Evolutionary conservation across 2,329 filamentous ascomycete genomes (phyloP), one percentile per base, ranked within the genome.

Genomic region (Stagonosporopsis chrysanthemi): DNA sequence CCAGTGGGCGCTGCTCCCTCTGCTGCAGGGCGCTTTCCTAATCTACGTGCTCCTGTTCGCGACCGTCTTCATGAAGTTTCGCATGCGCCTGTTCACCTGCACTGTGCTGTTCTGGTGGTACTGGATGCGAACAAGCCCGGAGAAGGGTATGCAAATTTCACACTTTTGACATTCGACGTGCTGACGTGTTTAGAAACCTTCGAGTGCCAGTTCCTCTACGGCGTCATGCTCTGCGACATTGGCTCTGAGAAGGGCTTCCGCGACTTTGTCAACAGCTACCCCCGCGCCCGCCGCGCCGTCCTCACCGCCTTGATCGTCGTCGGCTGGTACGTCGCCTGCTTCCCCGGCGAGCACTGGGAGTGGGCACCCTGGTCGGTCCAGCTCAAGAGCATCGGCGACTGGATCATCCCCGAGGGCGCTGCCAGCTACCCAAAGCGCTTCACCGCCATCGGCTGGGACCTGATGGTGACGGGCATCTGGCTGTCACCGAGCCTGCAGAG

Each of bases 1-100:
- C 58, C 83, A 84, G 64, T 85, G 83, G 83, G 81, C 82, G 3
- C 77, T 84, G 64, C 70, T 82, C 26, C 81, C 80, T 12, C 70
- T 84, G 44, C 68, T 84, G 5, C 72, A 80, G 54, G 80, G 80
- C 11, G 81, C 81, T 0, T 83, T 84, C 75, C 74, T 81, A 60
- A 79, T 83, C 33, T 84, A 82, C 60, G 74, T 82, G 6, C 66
- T 80, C 26, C 72, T 83, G 24, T 76, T 78, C 17, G 81, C 81
- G 19, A 81, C 78, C 9, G 77, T 81, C 54, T 80, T 78, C 56
- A 79, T 83, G 75, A 78, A 77, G 58, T 80, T 81, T 66, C 77
- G 75, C 53, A 82, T 78, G 66, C 77, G 82, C 23, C 67, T 82
- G 24, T 70, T 79, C 26, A 75, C 82, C 23, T 81, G 81, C 58